These are phyloP conservation scores for Primulina tabacum DNA, from an alignment of 257 asterid genomes.

Conservation along the genomic window DNA sequence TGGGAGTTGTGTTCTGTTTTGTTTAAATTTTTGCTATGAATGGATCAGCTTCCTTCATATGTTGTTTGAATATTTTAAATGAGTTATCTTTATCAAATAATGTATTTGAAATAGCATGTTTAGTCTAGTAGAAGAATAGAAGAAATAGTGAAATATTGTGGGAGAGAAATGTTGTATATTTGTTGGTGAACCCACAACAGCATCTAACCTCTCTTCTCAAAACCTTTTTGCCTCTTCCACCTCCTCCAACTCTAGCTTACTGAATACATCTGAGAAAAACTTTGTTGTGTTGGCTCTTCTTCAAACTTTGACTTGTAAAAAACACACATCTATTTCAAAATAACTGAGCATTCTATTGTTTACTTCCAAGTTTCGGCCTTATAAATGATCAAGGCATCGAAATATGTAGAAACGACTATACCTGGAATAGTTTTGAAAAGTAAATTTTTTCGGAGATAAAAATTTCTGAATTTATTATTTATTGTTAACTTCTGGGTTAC, in stretches of 20 bases:
- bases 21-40: not conserved
- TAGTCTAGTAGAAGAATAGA: too few species aligned
- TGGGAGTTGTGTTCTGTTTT: not conserved
- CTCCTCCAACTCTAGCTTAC: too few species aligned
- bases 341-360: not conserved
- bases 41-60: not conserved
- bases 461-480: constrained; percentile 1
- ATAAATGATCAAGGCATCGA: not conserved
- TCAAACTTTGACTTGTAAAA: too few species aligned
- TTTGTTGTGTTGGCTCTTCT: too few species aligned
- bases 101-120: too few species aligned
- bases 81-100: not conserved
- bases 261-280: too few species aligned
- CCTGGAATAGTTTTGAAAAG: not conserved
- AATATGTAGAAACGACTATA: not conserved
- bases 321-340: too few species aligned
- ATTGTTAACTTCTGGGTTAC: not conserved
- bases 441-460: constrained; percentile 1
- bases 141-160: too few species aligned
- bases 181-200: too few species aligned
- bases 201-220: too few species aligned
- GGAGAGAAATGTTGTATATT: too few species aligned
- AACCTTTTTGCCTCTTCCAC: too few species aligned
- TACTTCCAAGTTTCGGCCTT: not conserved
- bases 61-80: not conserved